These are phyloP conservation scores for Sphenostylis stenocarpa DNA, from an alignment of 306 rosid species.

Conservation along the genomic window DNA sequence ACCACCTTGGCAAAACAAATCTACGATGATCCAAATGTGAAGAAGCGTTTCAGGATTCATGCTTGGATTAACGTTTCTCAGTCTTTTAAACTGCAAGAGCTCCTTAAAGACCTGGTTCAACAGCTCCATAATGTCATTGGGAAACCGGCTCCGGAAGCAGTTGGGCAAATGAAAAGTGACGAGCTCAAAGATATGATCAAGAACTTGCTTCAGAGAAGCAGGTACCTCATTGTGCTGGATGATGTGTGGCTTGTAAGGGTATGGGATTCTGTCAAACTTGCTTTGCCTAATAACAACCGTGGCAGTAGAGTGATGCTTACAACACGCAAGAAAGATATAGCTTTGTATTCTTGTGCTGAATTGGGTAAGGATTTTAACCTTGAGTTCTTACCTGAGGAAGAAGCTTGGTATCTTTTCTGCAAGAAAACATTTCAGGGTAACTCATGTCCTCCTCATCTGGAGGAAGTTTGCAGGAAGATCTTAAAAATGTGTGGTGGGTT, in stretches of 20 bases:
- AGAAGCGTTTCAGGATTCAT: constrained; percentile 46
- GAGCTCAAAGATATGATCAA: constrained; percentile 40
- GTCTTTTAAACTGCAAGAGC: constrained; percentile 35
- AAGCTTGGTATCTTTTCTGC: constrained; percentile 55
- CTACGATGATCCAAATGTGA: constrained; percentile 49
- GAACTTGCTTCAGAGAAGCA: constrained; percentile 40
- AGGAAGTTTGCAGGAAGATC: constrained; percentile 26
- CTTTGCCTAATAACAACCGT: constrained; percentile 43
- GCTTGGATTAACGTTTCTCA: constrained; percentile 55
- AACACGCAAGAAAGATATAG: constrained; percentile 49
- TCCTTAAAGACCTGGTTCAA: constrained; percentile 46
- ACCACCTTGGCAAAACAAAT: constrained; percentile 59
- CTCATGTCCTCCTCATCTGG: constrained; percentile 47
- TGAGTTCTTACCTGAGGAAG: constrained; percentile 48
- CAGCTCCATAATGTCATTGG: constrained; percentile 48
- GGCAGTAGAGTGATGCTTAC: constrained; percentile 57
- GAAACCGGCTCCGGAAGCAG: constrained; percentile 45
- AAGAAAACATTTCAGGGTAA: constrained; percentile 49
- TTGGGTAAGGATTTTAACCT: constrained; percentile 36
- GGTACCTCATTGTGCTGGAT: constrained; percentile 57
- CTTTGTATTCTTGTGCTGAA: constrained; percentile 38
- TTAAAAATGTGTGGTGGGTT: constrained; percentile 50
- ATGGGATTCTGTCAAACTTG: constrained; percentile 52
- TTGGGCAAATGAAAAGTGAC: constrained; percentile 41
- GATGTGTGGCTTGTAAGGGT: constrained; percentile 46